phyloP scores from a whole-genome alignment of 306 rosid genomes.

The Phaseolus lunatus region DNA sequence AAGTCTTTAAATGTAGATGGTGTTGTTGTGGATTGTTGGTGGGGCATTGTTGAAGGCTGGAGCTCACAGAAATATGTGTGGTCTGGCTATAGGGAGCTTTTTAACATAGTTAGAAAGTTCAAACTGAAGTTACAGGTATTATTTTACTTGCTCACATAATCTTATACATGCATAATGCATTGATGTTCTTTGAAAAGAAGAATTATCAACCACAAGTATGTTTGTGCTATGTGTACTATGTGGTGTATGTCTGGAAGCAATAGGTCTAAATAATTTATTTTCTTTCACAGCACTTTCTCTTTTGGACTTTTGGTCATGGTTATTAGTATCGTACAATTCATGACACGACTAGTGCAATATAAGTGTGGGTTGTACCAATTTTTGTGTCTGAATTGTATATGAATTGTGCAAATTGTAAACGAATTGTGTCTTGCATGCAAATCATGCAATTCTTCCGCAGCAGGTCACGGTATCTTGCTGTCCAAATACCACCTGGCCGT shows the following conservation, averaged over 20 bases:
- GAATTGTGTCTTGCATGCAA: too few relatives aligned
- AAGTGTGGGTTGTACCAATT: too few relatives aligned
- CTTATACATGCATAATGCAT: conserved; percentile 14
- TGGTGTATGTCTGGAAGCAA: conserved; percentile 22
- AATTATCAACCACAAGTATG: conserved; percentile 8
- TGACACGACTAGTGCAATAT: too few relatives aligned
- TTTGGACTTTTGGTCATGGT: not conserved
- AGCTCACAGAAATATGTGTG: conserved; percentile 85
- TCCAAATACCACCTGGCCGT: too few relatives aligned
- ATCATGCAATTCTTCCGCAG: too few relatives aligned
- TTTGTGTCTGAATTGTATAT: too few relatives aligned
- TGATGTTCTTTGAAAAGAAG: conserved; percentile 20
- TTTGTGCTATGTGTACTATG: conserved; percentile 1
- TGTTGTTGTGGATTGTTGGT: conserved; percentile 91
- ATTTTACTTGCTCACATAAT: conserved; percentile 34
- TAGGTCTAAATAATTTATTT: conserved; percentile 30
- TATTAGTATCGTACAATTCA: too few relatives aligned
- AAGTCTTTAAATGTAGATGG: conserved; percentile 86
- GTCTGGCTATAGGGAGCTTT: conserved; percentile 95
- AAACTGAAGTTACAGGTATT: conserved; percentile 88
- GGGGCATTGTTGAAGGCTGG: conserved; percentile 98
- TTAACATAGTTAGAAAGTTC: conserved; percentile 75
- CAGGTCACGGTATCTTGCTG: too few relatives aligned
- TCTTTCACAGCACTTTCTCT: not conserved
- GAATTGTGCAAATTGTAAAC: too few relatives aligned